These are phyloP conservation scores for Clitocybe nebularis DNA, from an alignment of 1,284 basidiomycete species.

Conservation along the genomic window DNA sequence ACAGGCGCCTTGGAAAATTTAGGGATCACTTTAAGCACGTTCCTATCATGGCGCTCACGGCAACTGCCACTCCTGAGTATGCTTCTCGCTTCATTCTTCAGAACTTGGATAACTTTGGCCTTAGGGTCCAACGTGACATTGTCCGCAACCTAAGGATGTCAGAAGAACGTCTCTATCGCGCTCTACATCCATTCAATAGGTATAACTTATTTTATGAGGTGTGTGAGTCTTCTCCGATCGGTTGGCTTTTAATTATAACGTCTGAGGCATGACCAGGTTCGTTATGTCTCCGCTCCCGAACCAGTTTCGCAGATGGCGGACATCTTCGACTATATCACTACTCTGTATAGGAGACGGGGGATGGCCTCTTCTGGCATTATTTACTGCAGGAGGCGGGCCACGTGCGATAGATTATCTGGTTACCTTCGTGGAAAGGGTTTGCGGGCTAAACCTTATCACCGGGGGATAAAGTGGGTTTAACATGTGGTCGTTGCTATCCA, in stretches of 20 bases:
- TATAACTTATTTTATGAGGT: slow-evolving; percentile 82
- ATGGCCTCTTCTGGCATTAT: slow-evolving; percentile 73
- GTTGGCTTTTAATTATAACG: slow-evolving; percentile 1
- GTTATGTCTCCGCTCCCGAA: slow-evolving; percentile 52
- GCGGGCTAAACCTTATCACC: slow-evolving; percentile 73
- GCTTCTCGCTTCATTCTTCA: slow-evolving; percentile 11
- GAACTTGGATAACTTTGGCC: slow-evolving; percentile 5
- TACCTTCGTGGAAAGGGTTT: slow-evolving; percentile 65
- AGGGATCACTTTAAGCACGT: slow-evolving; percentile 64
- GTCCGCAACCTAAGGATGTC: slow-evolving; percentile 60
- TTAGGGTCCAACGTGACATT: slow-evolving; percentile 72
- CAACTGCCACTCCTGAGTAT: slow-evolving; percentile 66
- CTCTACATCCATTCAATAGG: slow-evolving; percentile 78
- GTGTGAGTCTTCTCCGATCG: slow-evolving; percentile 3
- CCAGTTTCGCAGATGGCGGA: slow-evolving; percentile 54
- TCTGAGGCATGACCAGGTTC: slow-evolving; percentile 41
- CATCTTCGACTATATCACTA: slow-evolving; percentile 63
- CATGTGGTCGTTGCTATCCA: background rate
- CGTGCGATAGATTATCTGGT: slow-evolving; percentile 65
- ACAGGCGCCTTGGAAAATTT: slow-evolving; percentile 69
- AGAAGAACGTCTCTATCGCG: slow-evolving; percentile 51
- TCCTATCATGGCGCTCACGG: slow-evolving; percentile 83
- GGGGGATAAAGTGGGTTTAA: slow-evolving; percentile 44
- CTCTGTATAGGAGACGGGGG: slow-evolving; percentile 52
- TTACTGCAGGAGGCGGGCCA: slow-evolving; percentile 67